phyloP scores from a whole-genome alignment of 345 rosid species.

The Boechera retrofracta region DNA sequence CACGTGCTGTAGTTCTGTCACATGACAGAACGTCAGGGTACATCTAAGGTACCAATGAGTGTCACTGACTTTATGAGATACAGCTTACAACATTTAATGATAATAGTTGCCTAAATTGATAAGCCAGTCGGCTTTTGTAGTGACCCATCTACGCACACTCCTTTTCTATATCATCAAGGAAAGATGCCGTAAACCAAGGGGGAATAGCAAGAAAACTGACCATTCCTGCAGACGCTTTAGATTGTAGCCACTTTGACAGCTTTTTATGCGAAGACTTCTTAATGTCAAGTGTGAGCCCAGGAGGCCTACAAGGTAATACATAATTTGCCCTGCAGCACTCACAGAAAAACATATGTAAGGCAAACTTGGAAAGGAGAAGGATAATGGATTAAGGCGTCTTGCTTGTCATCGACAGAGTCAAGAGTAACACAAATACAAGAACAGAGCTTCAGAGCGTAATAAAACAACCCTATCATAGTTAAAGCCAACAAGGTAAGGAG shows the following conservation, averaged over 20 bases:
- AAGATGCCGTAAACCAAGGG: not conserved
- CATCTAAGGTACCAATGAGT: not conserved
- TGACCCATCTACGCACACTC: not conserved
- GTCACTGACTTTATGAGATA: constrained; percentile 4
- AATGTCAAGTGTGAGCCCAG: constrained; percentile 78
- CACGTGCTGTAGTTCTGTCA: too few species aligned
- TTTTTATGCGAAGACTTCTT: constrained; percentile 96
- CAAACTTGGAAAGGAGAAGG: constrained; percentile 3
- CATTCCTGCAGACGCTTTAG: constrained; percentile 81
- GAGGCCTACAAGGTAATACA: constrained; percentile 86
- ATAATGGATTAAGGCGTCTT: not conserved
- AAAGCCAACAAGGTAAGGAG: constrained; percentile 9
- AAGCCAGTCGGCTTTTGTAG: not conserved
- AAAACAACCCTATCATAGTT: not conserved
- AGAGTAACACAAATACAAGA: not conserved
- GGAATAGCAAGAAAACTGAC: constrained; percentile 44
- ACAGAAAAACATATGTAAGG: constrained; percentile 25
- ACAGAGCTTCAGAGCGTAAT: not conserved
- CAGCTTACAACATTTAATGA: constrained; percentile 12
- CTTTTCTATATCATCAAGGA: not conserved
- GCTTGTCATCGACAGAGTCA: not conserved
- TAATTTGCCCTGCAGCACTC: constrained; percentile 78
- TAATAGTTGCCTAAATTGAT: not conserved
- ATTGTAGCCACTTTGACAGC: constrained; percentile 92
- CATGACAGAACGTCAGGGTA: too few species aligned